Evolutionary conservation across 805 yeast genomes (phyloP).

Genomic region (Hanseniaspora occidentalis): DNA sequence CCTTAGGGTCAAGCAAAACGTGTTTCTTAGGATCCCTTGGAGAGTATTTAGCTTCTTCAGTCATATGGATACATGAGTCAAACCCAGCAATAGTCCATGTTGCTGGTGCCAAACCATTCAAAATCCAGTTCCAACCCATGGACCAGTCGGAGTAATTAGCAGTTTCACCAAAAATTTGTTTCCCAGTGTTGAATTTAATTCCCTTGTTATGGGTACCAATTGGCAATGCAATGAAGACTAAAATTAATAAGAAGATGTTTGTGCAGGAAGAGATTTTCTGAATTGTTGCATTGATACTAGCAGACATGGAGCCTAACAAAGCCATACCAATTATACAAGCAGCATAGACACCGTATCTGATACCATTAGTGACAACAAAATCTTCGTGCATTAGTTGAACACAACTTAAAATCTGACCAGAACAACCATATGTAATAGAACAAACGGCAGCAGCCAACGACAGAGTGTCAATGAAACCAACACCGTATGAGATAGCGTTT

Average conservation of each 20-base stretch:
- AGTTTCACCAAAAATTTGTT: slow-evolving; percentile 42
- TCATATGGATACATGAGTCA: slow-evolving; percentile 61
- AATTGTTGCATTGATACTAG: slow-evolving; percentile 41
- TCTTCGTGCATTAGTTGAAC: slow-evolving; percentile 38
- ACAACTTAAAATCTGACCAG: slow-evolving; percentile 44
- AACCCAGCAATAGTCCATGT: slow-evolving; percentile 69
- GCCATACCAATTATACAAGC: slow-evolving; percentile 46
- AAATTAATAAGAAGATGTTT: slow-evolving; percentile 38
- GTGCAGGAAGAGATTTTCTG: slow-evolving; percentile 47
- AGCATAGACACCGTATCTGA: slow-evolving; percentile 51
- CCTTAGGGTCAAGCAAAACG: slow-evolving; percentile 5
- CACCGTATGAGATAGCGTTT: slow-evolving; percentile 44
- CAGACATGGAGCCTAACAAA: slow-evolving; percentile 40
- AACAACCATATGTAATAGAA: slow-evolving; percentile 59
- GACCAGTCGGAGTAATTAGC: slow-evolving; percentile 44
- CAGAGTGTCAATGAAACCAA: slow-evolving; percentile 56
- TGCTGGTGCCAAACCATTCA: slow-evolving; percentile 48
- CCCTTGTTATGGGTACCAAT: slow-evolving; percentile 35
- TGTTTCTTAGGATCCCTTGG: slow-evolving; percentile 18
- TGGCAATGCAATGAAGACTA: slow-evolving; percentile 54
- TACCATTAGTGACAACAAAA: slow-evolving; percentile 41
- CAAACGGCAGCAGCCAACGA: slow-evolving; percentile 58
- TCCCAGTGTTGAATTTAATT: slow-evolving; percentile 33
- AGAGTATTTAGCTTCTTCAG: slow-evolving; percentile 54
- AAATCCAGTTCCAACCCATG: slow-evolving; percentile 41